Percentiles rank a stretch among this genome's conserved stretches.
Evolutionary conservation across 164 flowering plant species (phyloP).

Genomic region (Aristolochia californica): DNA sequence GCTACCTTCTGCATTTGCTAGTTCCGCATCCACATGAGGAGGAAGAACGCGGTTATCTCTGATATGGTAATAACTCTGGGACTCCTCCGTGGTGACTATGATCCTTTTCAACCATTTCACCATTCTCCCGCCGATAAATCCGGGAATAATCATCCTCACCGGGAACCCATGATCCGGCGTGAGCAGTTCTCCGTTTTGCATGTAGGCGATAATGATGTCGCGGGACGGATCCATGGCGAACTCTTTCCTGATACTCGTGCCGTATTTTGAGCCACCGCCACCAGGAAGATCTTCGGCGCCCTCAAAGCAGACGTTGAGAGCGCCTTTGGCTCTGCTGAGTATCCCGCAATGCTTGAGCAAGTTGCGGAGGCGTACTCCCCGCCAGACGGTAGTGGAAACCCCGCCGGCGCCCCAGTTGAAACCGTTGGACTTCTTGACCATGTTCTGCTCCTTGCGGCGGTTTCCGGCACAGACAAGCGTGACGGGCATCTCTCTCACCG

Average conservation of each 20-base stretch:
- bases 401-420: constrained; percentile 97
- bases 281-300: constrained; percentile 94
- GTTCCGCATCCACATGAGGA: constrained; percentile 84
- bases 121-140: constrained; percentile 95
- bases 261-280: constrained; percentile 95
- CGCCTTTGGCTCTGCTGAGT: constrained; percentile 37
- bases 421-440: constrained; percentile 75
- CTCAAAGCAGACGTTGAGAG: constrained; percentile 77
- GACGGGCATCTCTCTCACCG: constrained; percentile 55
- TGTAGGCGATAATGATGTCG: constrained; percentile 76
- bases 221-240: constrained; percentile 74
- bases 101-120: constrained; percentile 89
- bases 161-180: constrained; percentile 92
- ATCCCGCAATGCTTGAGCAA: constrained; percentile 73
- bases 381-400: constrained; percentile 83
- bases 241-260: constrained; percentile 60
- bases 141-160: constrained; percentile 80
- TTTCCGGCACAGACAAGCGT: constrained; percentile 95
- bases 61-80: constrained; percentile 66
- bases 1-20: constrained; percentile 80
- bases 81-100: constrained; percentile 55
- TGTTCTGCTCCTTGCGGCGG: constrained; percentile 88
- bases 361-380: constrained; percentile 54
- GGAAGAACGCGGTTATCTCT: constrained; percentile 84
- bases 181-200: constrained; percentile 82